Evolutionary conservation across 441 rosid species (phyloP).

Genomic region (Bocquillonia castaneifolia): DNA sequence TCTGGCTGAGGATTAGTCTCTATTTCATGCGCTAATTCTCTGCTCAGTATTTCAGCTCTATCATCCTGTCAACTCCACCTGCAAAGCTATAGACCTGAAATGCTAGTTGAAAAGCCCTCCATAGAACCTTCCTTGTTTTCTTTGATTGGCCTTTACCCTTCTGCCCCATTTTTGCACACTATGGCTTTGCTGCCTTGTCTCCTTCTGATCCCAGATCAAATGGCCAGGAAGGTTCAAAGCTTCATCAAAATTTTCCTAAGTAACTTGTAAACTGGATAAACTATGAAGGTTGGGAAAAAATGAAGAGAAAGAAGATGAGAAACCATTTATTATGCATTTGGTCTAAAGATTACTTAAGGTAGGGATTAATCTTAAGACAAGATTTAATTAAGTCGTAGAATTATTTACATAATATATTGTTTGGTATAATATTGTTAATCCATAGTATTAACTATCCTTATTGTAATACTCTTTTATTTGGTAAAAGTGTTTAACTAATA

Average conservation of each 20-base stretch:
- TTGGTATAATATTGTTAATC: no score
- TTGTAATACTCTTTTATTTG: no score
- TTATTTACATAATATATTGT: no score
- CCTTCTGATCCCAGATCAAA: slow-evolving; percentile 28
- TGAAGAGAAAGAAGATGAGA: not conserved
- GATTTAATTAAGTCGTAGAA: no score
- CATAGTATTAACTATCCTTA: no score
- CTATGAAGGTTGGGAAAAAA: not conserved
- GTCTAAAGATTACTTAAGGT: no score
- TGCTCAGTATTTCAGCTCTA: slow-evolving; percentile 41
- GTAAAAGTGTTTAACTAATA: no score
- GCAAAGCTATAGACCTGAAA: no score
- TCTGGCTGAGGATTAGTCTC: slow-evolving; percentile 29
- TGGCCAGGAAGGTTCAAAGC: not conserved
- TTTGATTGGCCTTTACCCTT: slow-evolving; percentile 19
- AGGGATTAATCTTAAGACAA: no score
- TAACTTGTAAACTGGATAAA: not conserved
- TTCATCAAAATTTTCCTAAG: not conserved
- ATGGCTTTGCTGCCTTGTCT: slow-evolving; percentile 31
- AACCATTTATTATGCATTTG: slow-evolving; percentile 12
- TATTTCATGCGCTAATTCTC: slow-evolving; percentile 42
- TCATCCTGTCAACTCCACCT: no score
- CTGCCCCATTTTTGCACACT: slow-evolving; percentile 21
- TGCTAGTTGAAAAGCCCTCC: slow-evolving; percentile 57
- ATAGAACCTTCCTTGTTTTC: slow-evolving; percentile 31